A percentile compares a stretch with the other conserved stretches of the same genome.
Evolutionary conservation across 2,329 filamentous ascomycete genomes (phyloP).

Genomic region (Fusarium anthophilum): DNA sequence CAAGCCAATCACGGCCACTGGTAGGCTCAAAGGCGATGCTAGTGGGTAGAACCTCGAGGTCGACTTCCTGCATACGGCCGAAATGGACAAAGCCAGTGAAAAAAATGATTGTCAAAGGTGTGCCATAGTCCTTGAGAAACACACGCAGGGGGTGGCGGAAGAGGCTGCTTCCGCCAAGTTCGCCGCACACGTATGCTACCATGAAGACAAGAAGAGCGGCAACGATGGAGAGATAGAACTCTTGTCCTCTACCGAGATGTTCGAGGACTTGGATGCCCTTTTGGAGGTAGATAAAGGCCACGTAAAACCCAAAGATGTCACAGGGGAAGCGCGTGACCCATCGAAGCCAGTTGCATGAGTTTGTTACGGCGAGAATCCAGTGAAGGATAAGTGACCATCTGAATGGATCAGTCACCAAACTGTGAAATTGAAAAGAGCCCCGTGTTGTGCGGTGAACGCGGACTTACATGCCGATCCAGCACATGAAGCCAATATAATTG

Average conservation of each 20-base stretch:
- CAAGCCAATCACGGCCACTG: constrained; percentile 75
- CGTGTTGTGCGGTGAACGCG: neutral
- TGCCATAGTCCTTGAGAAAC: constrained; percentile 91
- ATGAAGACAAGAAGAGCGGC: constrained; percentile 81
- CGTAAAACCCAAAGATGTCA: constrained; percentile 94
- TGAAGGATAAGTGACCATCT: constrained; percentile 88
- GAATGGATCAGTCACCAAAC: neutral
- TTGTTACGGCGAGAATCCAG: constrained; percentile 83
- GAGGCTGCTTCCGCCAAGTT: constrained; percentile 74
- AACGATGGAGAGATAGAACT: constrained; percentile 82
- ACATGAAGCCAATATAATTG: constrained; percentile 90
- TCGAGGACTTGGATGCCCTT: constrained; percentile 89
- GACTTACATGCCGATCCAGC: constrained; percentile 81
- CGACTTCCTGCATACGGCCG: constrained; percentile 78
- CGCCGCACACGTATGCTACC: constrained; percentile 77
- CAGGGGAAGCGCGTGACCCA: constrained; percentile 93
- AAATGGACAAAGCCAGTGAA: constrained; percentile 91
- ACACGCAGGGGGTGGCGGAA: constrained; percentile 80
- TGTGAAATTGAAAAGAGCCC: too few relatives aligned
- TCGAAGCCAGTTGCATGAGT: constrained; percentile 86
- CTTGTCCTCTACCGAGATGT: constrained; percentile 71
- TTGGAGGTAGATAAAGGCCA: constrained; percentile 90
- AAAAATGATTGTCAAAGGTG: constrained; percentile 83
- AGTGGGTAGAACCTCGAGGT: constrained; percentile 77
- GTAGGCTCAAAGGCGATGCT: constrained; percentile 84